Conservation (phyloP, 2,329 filamentous ascomycete species). For the Cytospora paraplurivora region DNA sequence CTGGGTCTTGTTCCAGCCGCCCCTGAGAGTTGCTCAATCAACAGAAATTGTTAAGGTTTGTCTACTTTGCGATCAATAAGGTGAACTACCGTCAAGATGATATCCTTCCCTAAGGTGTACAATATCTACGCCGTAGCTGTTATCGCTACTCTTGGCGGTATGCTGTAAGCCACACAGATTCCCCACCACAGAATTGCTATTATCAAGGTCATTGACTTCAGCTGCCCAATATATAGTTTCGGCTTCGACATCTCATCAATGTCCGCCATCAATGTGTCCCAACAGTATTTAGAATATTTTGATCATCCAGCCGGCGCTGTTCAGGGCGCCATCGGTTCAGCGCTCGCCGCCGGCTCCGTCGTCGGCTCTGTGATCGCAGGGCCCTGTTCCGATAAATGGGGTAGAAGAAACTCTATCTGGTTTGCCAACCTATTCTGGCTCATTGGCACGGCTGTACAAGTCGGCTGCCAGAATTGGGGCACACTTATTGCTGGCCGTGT, state of each 20-base stretch:
- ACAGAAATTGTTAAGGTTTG: not conserved
- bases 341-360: conserved; percentile 55
- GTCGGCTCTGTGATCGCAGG: conserved; percentile 52
- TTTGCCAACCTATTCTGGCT: conserved; percentile 52
- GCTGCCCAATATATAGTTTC: conserved; percentile 36
- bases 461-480: conserved; percentile 58
- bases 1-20: not conserved
- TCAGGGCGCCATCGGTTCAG: conserved; percentile 55
- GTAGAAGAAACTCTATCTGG: conserved; percentile 49
- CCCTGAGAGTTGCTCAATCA: not conserved
- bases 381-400: conserved; percentile 51
- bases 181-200: not conserved
- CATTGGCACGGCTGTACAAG: conserved; percentile 62
- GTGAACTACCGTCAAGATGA: not conserved
- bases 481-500: conserved; percentile 58
- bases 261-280: conserved; percentile 56
- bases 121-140: conserved; percentile 56
- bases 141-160: conserved; percentile 54
- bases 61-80: not conserved
- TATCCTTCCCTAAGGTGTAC: conserved; percentile 52
- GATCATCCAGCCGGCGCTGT: conserved; percentile 47
- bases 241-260: conserved; percentile 62
- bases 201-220: not conserved
- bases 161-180: conserved; percentile 40
- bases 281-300: conserved; percentile 56